Percentiles rank a stretch among this genome's conserved stretches.
Conservation (phyloP, 805 yeast species). For the Saccharomycopsis selenospora region DNA sequence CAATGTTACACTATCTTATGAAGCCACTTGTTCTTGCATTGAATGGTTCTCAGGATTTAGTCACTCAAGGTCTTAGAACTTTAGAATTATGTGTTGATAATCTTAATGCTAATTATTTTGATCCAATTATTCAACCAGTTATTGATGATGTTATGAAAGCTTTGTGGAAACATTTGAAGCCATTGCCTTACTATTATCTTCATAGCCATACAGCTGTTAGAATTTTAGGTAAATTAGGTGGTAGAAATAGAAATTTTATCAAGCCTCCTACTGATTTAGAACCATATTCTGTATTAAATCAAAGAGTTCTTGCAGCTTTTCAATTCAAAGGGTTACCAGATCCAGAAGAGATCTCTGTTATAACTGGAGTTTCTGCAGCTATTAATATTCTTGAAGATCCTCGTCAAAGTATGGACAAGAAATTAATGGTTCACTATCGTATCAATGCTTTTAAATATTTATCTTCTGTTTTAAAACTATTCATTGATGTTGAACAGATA, state of each 20-base stretch:
- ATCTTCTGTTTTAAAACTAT: slow-evolving; percentile 55
- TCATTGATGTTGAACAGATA: slow-evolving; percentile 40
- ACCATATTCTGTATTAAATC: slow-evolving; percentile 43
- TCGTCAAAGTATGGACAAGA: slow-evolving; percentile 22
- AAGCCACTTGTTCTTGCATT: slow-evolving; percentile 87
- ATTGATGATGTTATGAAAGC: slow-evolving; percentile 92
- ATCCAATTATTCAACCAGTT: slow-evolving; percentile 95
- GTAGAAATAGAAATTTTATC: slow-evolving; percentile 83
- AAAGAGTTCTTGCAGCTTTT: slow-evolving; percentile 66
- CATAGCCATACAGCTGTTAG: slow-evolving; percentile 93
- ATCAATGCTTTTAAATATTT: slow-evolving; percentile 72
- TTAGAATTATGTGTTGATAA: slow-evolving; percentile 94
- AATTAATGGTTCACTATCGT: slow-evolving; percentile 52
- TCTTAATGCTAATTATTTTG: slow-evolving; percentile 91
- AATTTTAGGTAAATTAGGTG: slow-evolving; percentile 92
- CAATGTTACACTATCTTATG: slow-evolving; percentile 82
- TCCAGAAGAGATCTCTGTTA: slow-evolving; percentile 64
- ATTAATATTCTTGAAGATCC: slow-evolving; percentile 67
- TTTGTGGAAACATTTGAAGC: slow-evolving; percentile 81
- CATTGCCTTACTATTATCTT: slow-evolving; percentile 90
- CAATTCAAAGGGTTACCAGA: slow-evolving; percentile 61
- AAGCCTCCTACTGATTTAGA: slow-evolving; percentile 65
- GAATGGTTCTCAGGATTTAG: slow-evolving; percentile 84
- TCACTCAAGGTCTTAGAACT: slow-evolving; percentile 90
- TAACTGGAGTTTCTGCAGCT: slow-evolving; percentile 81